Evolutionary conservation across 1,284 basidiomycete species (phyloP).

Genomic region (Ceratobasidium sp.): DNA sequence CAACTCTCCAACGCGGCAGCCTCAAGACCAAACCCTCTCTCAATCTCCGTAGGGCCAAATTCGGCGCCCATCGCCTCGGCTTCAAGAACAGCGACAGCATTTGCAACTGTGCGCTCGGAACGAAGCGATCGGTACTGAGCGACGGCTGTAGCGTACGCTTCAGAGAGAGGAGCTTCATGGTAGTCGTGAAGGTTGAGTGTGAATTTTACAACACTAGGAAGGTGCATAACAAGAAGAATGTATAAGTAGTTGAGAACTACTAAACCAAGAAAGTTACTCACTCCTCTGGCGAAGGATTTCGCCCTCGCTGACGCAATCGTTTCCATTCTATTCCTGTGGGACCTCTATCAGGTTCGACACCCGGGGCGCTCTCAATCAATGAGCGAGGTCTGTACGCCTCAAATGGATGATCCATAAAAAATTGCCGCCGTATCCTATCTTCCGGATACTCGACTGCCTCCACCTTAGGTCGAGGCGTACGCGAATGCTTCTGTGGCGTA

Average conservation of each 20-base stretch:
- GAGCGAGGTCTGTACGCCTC: slow-evolving; percentile 87
- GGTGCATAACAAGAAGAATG: background rate
- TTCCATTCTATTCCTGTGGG: slow-evolving; percentile 73
- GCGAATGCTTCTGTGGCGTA: slow-evolving; percentile 58
- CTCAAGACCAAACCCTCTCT: slow-evolving; percentile 70
- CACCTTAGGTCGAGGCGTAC: slow-evolving; percentile 65
- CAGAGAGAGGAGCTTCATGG: slow-evolving; percentile 72
- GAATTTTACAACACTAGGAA: slow-evolving; percentile 79
- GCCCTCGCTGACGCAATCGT: slow-evolving; percentile 78
- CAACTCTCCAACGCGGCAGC: slow-evolving; percentile 68
- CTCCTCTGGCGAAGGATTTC: slow-evolving; percentile 91
- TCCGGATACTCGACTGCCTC: slow-evolving; percentile 81
- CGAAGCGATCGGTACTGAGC: slow-evolving; percentile 88
- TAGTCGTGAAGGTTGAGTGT: slow-evolving; percentile 78
- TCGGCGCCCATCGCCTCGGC: slow-evolving; percentile 81
- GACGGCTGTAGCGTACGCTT: slow-evolving; percentile 84
- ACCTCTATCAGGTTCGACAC: slow-evolving; percentile 61
- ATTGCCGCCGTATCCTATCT: slow-evolving; percentile 87
- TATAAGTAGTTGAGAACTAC: slow-evolving; percentile 13
- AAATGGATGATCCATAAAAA: slow-evolving; percentile 96
- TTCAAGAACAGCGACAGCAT: slow-evolving; percentile 80
- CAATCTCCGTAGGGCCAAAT: slow-evolving; percentile 71
- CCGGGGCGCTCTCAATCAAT: slow-evolving; percentile 69
- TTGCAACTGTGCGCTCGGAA: slow-evolving; percentile 83
- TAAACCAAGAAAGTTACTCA: slow-evolving; percentile 59